Conservation (phyloP, 2,329 filamentous ascomycete genomes). For the Cryoendolithus antarcticus region DNA sequence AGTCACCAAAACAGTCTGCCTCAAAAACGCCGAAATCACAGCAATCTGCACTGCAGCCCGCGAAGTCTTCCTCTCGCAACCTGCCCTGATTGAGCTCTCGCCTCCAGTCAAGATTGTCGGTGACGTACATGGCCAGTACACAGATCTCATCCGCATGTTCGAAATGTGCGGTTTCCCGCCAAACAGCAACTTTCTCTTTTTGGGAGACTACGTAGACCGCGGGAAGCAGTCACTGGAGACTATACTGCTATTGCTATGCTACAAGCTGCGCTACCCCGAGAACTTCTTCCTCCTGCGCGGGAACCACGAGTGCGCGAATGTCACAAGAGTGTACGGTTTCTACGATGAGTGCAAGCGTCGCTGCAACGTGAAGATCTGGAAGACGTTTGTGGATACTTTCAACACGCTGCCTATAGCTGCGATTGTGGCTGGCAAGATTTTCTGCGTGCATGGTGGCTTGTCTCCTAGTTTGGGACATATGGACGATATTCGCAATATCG, state of each 20-base stretch:
- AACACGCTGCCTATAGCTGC: constrained; percentile 89
- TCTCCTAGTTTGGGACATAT: constrained; percentile 89
- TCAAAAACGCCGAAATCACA: constrained; percentile 95
- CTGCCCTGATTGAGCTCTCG: constrained; percentile 79
- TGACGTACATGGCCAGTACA: constrained; percentile 93
- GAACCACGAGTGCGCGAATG: constrained; percentile 94
- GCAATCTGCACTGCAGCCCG: constrained; percentile 83
- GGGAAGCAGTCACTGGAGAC: constrained; percentile 95
- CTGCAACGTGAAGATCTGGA: constrained; percentile 96
- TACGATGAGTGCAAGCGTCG: constrained; percentile 96
- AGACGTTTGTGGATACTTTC: constrained; percentile 94
- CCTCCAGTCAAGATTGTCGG: constrained; percentile 97
- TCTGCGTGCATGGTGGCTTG: constrained; percentile 89
- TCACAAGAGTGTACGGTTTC: constrained; percentile 91
- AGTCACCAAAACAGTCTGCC: constrained; percentile 90
- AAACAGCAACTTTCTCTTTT: constrained; percentile 80
- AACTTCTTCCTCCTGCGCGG: constrained; percentile 93
- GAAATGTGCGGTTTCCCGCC: constrained; percentile 98
- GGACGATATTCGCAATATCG: constrained; percentile 96
- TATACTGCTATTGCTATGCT: constrained; percentile 82
- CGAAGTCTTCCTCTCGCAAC: constrained; percentile 83
- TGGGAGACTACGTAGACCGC: constrained; percentile 92
- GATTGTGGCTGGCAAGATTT: constrained; percentile 96
- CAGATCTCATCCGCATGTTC: constrained; percentile 89
- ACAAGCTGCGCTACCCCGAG: constrained; percentile 93